Percentiles rank a stretch among this genome's conserved stretches.
These are phyloP conservation scores for Solanum gandarillasii DNA, from an alignment of 257 asterid species.

Conservation along the genomic window DNA sequence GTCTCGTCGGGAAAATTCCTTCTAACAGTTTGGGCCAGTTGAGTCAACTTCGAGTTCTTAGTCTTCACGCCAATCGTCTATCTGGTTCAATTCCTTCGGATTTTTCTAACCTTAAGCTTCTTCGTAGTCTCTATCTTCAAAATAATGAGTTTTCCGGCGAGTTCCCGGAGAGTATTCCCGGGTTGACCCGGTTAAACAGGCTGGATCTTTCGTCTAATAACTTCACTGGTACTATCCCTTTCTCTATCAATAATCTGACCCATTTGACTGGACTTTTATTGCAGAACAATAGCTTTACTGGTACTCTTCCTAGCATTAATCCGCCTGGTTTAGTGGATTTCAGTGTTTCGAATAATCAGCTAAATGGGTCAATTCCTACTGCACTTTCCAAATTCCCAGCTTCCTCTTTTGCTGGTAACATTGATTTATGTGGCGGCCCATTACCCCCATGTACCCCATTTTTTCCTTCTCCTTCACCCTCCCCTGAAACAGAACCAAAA, in stretches of 20 bases:
- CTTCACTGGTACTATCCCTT: slow-evolving; percentile 73
- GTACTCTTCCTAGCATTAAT: slow-evolving; percentile 69
- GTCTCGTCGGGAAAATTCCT: slow-evolving; percentile 75
- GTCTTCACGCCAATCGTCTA: slow-evolving; percentile 78
- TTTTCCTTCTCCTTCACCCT: slow-evolving; percentile 68
- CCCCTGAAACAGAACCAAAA: slow-evolving; percentile 26
- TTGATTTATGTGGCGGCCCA: slow-evolving; percentile 71
- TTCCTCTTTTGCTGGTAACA: slow-evolving; percentile 58
- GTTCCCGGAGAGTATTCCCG: slow-evolving; percentile 48
- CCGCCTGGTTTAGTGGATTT: slow-evolving; percentile 34
- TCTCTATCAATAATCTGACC: slow-evolving; percentile 58
- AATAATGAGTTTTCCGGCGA: slow-evolving; percentile 49
- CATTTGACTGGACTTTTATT: slow-evolving; percentile 61
- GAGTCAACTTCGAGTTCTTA: slow-evolving; percentile 64
- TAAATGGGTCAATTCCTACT: slow-evolving; percentile 83
- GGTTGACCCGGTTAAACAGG: slow-evolving; percentile 59
- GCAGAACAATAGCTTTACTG: slow-evolving; percentile 52
- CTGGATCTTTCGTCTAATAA: slow-evolving; percentile 67
- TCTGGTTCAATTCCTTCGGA: slow-evolving; percentile 65
- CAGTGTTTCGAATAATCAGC: slow-evolving; percentile 51
- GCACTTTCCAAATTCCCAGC: slow-evolving; percentile 45
- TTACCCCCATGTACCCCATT: slow-evolving; percentile 78
- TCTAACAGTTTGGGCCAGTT: slow-evolving; percentile 47
- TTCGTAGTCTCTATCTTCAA: slow-evolving; percentile 74
- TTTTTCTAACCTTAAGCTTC: slow-evolving; percentile 48